Evolutionary conservation across 75 land plant genomes (phyloP).

Genomic region (Cunninghamia lanceolata): DNA sequence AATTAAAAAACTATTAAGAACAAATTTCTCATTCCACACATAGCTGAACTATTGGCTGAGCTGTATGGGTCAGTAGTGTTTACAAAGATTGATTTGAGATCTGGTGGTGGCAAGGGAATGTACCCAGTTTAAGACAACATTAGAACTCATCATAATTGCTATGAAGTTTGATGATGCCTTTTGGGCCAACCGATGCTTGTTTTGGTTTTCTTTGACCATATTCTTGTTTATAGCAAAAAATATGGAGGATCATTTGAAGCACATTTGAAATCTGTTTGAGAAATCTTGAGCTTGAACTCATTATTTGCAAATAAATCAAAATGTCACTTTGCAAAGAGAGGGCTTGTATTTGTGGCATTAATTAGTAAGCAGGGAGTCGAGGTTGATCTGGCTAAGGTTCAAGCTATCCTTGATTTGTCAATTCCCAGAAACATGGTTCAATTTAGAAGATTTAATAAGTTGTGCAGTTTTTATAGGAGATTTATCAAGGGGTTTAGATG

Average conservation of each 20-base stretch:
- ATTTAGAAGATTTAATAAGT: no score
- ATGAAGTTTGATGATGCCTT: constrained; percentile 1
- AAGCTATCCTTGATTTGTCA: background rate
- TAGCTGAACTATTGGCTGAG: no score
- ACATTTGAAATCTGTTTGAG: background rate
- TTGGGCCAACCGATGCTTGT: background rate
- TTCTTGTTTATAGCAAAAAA: background rate
- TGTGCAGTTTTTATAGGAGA: no score
- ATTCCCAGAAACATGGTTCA: background rate
- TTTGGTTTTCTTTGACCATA: background rate
- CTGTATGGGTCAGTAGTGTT: no score
- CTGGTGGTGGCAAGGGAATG: background rate
- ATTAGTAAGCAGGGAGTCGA: background rate
- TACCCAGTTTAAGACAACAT: background rate
- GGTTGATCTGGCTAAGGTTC: background rate
- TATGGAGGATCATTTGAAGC: background rate
- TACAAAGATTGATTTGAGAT: background rate
- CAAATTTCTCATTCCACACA: no score
- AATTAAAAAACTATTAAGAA: no score
- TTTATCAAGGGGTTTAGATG: no score
- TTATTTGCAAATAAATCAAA: no score
- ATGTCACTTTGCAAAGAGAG: background rate
- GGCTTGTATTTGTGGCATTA: background rate
- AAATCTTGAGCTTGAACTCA: background rate
- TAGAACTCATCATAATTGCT: background rate